Base-by-base conservation (phyloP, 1,139 yeast species). In the Tardiomyces digboiensis region DNA sequence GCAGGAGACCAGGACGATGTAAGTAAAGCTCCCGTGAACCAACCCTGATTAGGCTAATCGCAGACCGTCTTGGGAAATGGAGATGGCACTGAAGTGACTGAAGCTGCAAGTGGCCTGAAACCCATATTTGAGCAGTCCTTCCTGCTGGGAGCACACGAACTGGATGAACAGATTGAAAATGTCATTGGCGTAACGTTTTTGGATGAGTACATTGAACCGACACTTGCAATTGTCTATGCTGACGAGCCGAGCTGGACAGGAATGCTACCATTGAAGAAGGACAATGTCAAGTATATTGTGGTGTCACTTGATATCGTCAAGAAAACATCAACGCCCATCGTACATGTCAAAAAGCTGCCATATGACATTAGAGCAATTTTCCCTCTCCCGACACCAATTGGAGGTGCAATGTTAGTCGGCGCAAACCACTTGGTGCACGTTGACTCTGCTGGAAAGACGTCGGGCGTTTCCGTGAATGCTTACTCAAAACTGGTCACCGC, bases 211-310 rank as follows among this genome's bases (percentile, higher is more conserved):
- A 67, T 82, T 47, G 89, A 81, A 49, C 94, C 96, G 0, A 86
- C 96, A 0, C 57, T 88, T 33, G 95, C 87, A 0, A 68, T 88
- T 10, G 59, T 86, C 38, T 81, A 79, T 47, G 63, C 66, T 3
- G 79, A 79, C 50, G 65, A 70, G 7, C 71, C 77, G 22, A 76
- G 87, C 0, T 86, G 95, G 93, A 79, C 93, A 0, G 95, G 95
- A 0, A 72, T 75, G 46, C 62, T 84, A 39, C 72, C 80, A 1
- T 44, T 55, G 38, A 69, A 72, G 48, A 81, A 79, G 55, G 95
- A 86, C 57, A 81, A 80, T 19, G 69, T 79, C 21, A 72, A 72
- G 41, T 76, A 78, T 50, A 50, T 68, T 29, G 81, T 80, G 1
- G 60, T 86, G 42, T 79, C 93, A 1, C 65, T 86, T 19, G 93